Evolutionary conservation across 2,329 filamentous ascomycete genomes (phyloP), one percentile per base, ranked within the genome.

Genomic region (Curvularia sp.): DNA sequence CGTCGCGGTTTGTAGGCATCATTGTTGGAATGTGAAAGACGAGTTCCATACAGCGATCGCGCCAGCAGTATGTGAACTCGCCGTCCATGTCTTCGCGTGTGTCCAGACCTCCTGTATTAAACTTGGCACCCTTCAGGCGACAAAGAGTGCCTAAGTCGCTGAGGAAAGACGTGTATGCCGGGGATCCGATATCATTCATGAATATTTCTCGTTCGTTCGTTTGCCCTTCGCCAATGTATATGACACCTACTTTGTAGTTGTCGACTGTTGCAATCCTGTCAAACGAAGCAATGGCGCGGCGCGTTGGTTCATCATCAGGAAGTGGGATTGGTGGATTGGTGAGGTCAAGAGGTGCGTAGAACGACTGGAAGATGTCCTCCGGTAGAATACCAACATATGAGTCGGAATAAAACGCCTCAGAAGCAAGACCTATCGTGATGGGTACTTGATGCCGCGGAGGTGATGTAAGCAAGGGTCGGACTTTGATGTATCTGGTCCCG

Each of bases 21-120:
- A 98, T 93, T 4, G 94, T 99, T 5, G 91, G 92, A 54, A 98
- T 89, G 74, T 98, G 95, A 77, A 96, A 99, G 30, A 98, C 89
- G 44, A 99, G 91, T 75, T 98, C 95, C 5, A 93, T 95, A 57
- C 97, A 92, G 43, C 93, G 86, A 75, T 98, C 95, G 60, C 93
- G 90, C 93, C 95, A 99, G 70, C 92, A 94, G 73, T 94, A 93
- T 0, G 93, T 92, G 75, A 90, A 92, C 70, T 93, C 86, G 31
- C 95, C 95, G 75, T 99, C 95, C 1, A 84, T 83, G 69, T 94
- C 89, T 66, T 88, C 85, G 61, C 87, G 84, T 30, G 88, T 87
- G 75, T 98, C 93, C 26, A 99, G 81, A 3, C 95, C 95, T 71
- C 97, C 94, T 0, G 93, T 93, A 71, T 99, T 98, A 81, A 97